phyloP scores from a whole-genome alignment of 768 basidiomycete genomes.

The Hemileccinum rubropunctum region DNA sequence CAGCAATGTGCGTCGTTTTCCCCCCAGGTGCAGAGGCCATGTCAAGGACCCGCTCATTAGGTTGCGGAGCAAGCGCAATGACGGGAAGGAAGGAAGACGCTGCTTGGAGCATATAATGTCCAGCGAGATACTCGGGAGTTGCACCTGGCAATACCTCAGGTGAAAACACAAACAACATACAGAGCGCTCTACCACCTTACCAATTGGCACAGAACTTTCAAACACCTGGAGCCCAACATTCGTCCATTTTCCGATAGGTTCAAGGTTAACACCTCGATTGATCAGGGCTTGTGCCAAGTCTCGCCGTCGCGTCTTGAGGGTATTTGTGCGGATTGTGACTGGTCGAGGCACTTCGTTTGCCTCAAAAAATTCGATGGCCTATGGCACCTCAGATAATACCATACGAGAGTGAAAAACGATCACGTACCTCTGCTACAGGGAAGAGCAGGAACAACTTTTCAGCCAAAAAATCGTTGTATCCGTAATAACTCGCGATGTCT shows the following conservation, averaged over 20 bases:
- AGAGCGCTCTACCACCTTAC: conserved; percentile 34
- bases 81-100: conserved; percentile 99
- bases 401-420: not conserved
- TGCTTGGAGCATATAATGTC: conserved; percentile 99
- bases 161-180: not conserved
- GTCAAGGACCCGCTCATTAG: conserved; percentile 90
- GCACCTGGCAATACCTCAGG: conserved; percentile 51
- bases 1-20: conserved; percentile 97
- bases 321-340: conserved; percentile 97
- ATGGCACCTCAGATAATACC: conserved; percentile 3
- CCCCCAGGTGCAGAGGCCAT: conserved; percentile 99
- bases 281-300: conserved; percentile 93
- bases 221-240: conserved; percentile 99
- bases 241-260: conserved; percentile 99
- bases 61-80: conserved; percentile 90
- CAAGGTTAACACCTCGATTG: conserved; percentile 94
- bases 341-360: conserved; percentile 95
- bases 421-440: conserved; percentile 80
- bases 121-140: conserved; percentile 97
- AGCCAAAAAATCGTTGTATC: conserved; percentile 93
- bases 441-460: conserved; percentile 96
- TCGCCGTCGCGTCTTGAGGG: conserved; percentile 86
- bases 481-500: conserved; percentile 95
- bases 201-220: conserved; percentile 93
- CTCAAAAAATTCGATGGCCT: conserved; percentile 99